phyloP scores from a whole-genome alignment of 495 filamentous ascomycete genomes.

The Neurospora sp. region DNA sequence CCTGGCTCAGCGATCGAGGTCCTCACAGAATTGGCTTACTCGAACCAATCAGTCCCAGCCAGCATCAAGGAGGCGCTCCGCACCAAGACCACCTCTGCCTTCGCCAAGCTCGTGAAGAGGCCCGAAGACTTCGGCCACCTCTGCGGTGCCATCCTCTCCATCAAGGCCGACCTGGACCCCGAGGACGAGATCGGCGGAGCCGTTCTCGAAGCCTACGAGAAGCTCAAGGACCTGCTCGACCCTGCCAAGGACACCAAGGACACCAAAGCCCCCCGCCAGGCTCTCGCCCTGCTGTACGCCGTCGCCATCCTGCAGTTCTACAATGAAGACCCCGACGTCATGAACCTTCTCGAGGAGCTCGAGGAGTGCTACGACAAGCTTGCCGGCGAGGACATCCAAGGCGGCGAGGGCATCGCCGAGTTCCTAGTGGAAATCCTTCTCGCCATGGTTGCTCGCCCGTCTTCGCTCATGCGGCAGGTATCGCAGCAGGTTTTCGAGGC shows the following conservation, averaged over 20 bases:
- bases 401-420: constrained; percentile 51
- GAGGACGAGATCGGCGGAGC: constrained; percentile 49
- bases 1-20: constrained; percentile 30
- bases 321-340: constrained; percentile 74
- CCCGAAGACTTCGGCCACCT: constrained; percentile 42
- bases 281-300: constrained; percentile 76
- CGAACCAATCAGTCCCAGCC: constrained; percentile 41
- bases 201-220: constrained; percentile 52
- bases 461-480: constrained; percentile 72
- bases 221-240: constrained; percentile 58
- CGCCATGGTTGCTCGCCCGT: constrained; percentile 77
- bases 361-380: constrained; percentile 48
- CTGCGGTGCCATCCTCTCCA: constrained; percentile 36
- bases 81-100: constrained; percentile 47
- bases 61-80: constrained; percentile 60
- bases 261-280: constrained; percentile 35
- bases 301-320: constrained; percentile 81
- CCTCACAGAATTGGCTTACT: constrained; percentile 40
- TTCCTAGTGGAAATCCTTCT: constrained; percentile 80
- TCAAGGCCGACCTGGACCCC: constrained; percentile 44
- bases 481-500: constrained; percentile 77
- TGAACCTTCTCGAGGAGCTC: constrained; percentile 28
- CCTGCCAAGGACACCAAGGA: constrained; percentile 34
- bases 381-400: constrained; percentile 10
- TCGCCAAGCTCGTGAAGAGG: constrained; percentile 61